phyloP scores from a whole-genome alignment of 352 stramenopile species.

The Phytopythium oedochilum region DNA sequence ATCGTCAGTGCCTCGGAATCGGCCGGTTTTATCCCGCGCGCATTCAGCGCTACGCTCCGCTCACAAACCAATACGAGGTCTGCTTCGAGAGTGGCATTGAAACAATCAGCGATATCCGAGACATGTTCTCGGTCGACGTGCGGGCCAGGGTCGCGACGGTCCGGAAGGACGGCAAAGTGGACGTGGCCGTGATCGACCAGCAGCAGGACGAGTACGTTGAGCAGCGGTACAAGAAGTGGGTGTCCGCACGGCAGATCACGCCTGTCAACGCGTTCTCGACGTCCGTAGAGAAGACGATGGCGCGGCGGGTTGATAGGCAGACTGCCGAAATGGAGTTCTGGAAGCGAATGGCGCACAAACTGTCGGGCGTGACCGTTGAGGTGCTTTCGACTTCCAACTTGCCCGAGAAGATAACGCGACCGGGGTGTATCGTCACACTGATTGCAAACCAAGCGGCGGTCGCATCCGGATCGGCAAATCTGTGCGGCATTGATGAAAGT shows the following conservation, averaged over 20 bases:
- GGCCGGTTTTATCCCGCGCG: slow-evolving; percentile 56
- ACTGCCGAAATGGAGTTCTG: slow-evolving; percentile 18
- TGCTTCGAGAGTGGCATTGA: slow-evolving; percentile 53
- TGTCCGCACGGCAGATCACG: slow-evolving; percentile 21
- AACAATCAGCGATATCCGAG: slow-evolving; percentile 52
- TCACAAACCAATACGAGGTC: slow-evolving; percentile 42
- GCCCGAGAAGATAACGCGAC: slow-evolving; percentile 19
- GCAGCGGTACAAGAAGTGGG: slow-evolving; percentile 19
- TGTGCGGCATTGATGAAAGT: slow-evolving; percentile 8
- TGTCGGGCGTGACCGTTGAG: slow-evolving; percentile 38
- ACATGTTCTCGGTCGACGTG: slow-evolving; percentile 54
- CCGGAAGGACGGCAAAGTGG: slow-evolving; percentile 44
- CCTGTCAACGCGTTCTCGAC: slow-evolving; percentile 42
- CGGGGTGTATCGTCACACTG: slow-evolving; percentile 42
- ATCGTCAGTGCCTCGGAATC: slow-evolving; percentile 43
- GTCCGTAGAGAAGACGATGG: slow-evolving; percentile 29
- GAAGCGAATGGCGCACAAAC: slow-evolving; percentile 25
- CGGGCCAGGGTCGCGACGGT: slow-evolving; percentile 46
- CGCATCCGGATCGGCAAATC: slow-evolving; percentile 1
- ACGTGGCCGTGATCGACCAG: slow-evolving; percentile 31
- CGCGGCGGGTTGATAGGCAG: slow-evolving; percentile 19
- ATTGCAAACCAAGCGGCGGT: slow-evolving; percentile 23
- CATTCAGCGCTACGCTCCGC: slow-evolving; percentile 43
- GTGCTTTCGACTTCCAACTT: slow-evolving; percentile 44
- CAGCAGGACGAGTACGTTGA: not conserved